Evolutionary conservation across 1,284 basidiomycete species (phyloP), one percentile per base, ranked within the genome.

Genomic region (Mycosarcoma mackinlayi): DNA sequence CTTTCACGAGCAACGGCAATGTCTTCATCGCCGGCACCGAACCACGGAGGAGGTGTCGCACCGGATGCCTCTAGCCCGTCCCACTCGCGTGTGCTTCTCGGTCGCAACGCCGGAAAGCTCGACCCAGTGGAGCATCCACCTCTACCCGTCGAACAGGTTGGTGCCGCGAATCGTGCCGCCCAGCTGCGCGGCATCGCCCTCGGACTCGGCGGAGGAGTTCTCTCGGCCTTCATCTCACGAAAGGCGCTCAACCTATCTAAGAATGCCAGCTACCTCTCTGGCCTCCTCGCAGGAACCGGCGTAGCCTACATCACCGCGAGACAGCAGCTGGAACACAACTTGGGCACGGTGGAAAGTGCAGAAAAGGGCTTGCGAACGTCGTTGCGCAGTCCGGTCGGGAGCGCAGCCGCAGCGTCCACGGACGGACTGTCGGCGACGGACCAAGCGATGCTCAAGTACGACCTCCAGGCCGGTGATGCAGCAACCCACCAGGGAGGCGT

Each of bases 281-380:
- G 68, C 6, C 34, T 71, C 11, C 39, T 73, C 6, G 65, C 70
- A 24, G 70, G 65, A 21, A 64, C 65, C 11, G 70, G 70, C 8
- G 70, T 73, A n/a, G 70, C 70, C 11, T 73, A 73, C 25, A 59
- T 68, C 35, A 65, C 65, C 2, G 70, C 70, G 18, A 18, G 47
- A 16, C 64, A 68, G 47, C 56, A 68, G 49, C 57, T 73, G 3
- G 64, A 68, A 21, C 60, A 54, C 34, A 68, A 73, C 18, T 35
- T 73, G 24, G 54, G 45, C 9, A 51, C 41, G 1, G 62, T 66
- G n/a, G 68, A 71, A 30, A 58, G 21, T 24, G 46, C 49, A 8
- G 67, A 70, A 34, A 56, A 53, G 46, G 56, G 61, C 2, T 18
- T 70, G 44, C 35, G 57, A 7, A 35, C 25, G 6, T 30, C 41